Percentiles rank a stretch among this genome's conserved stretches.
These are phyloP conservation scores for Telopea speciosissima DNA, from an alignment of 177 flowering plant genomes.

Conservation along the genomic window DNA sequence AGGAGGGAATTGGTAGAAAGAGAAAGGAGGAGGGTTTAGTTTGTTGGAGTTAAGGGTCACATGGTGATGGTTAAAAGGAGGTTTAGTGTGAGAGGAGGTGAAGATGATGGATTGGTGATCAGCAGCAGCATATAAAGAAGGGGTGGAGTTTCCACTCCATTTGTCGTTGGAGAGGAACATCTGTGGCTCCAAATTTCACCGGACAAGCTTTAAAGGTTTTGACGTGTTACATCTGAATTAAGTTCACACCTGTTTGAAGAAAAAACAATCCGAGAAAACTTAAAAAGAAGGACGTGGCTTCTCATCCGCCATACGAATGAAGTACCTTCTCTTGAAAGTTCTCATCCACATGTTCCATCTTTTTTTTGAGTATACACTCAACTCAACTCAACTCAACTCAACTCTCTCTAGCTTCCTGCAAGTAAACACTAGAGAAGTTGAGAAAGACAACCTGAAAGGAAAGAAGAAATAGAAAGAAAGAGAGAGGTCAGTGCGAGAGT, in stretches of 20 bases:
- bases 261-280: background rate
- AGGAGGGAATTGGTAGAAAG: conserved; percentile 27
- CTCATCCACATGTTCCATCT: conserved; percentile 10
- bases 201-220: conserved; percentile 9
- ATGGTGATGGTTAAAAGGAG: conserved; percentile 14
- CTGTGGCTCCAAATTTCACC: conserved; percentile 19
- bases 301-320: conserved; percentile 2
- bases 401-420: background rate
- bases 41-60: conserved; percentile 19
- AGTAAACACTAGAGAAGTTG: background rate
- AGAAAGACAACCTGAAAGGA: background rate
- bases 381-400: too few relatives aligned
- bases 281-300: conserved; percentile 12
- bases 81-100: background rate
- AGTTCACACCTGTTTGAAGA: background rate
- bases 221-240: too few relatives aligned
- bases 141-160: conserved; percentile 2
- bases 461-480: background rate
- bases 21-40: conserved; percentile 4
- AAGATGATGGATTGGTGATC: conserved; percentile 19
- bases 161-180: conserved; percentile 32
- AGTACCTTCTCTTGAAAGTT: conserved; percentile 5
- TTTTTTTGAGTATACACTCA: too few relatives aligned
- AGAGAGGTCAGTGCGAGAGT: background rate
- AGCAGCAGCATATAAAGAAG: conserved; percentile 4